Percentiles rank a stretch among this genome's conserved stretches.
phyloP scores from a whole-genome alignment of 371 early-diverging fungal genomes.

The Rhizopus sp. region DNA sequence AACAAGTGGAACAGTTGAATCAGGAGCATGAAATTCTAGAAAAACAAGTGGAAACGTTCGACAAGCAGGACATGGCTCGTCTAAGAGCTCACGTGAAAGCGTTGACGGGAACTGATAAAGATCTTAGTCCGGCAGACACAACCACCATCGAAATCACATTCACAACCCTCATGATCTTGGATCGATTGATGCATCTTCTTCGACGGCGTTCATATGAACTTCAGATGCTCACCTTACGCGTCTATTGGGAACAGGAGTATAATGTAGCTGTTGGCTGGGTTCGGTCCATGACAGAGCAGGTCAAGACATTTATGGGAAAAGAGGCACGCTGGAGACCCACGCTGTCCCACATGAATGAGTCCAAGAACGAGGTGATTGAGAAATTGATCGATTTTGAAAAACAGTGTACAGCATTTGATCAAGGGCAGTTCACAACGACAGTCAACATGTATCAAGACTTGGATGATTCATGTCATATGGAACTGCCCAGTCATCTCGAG shows the following conservation, averaged over 20 bases:
- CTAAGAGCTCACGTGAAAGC: conserved; percentile 56
- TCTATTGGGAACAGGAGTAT: conserved; percentile 50
- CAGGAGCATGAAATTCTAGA: conserved; percentile 15
- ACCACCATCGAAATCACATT: conserved; percentile 59
- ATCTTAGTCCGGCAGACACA: conserved; percentile 57
- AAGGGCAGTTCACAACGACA: conserved; percentile 39
- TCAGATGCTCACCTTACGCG: conserved; percentile 40
- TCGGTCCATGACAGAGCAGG: conserved; percentile 17
- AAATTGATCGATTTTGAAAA: conserved; percentile 35
- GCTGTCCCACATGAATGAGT: conserved; percentile 6
- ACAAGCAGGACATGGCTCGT: conserved; percentile 51
- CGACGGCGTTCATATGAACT: conserved; percentile 42
- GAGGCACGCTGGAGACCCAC: conserved; percentile 39
- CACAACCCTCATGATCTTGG: conserved; percentile 50
- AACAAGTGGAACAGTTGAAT: conserved; percentile 32
- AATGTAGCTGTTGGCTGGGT: conserved; percentile 33
- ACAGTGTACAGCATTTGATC: conserved; percentile 35
- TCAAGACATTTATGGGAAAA: conserved; percentile 25
- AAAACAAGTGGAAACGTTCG: conserved; percentile 28
- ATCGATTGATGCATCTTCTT: conserved; percentile 43
- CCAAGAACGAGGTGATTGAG: conserved; percentile 20
- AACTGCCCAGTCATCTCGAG: conserved; percentile 45
- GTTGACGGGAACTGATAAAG: conserved; percentile 33
- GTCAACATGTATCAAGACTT: conserved; percentile 50
- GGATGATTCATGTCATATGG: conserved; percentile 41